Evolutionary conservation across 495 filamentous ascomycete species (phyloP), one percentile per base, ranked within the genome.

Genomic region (Trichodelitschia bisporula): DNA sequence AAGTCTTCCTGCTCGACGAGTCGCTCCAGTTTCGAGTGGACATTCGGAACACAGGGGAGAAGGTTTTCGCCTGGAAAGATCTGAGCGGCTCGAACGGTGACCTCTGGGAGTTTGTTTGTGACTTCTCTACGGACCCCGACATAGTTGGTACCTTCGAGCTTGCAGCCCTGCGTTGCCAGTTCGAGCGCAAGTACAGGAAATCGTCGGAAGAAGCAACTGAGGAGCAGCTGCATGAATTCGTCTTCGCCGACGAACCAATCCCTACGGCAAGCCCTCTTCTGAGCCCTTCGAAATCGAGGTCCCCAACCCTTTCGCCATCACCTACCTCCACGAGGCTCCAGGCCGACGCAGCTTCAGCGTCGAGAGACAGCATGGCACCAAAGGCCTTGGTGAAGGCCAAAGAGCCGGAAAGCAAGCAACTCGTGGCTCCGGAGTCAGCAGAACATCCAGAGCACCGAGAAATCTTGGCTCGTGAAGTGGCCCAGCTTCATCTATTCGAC

Each of bases 81-180:
- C 51, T 93, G 39, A 91, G 79, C 46, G 86, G 86, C 21, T 89
- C 95, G 57, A 57, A 66, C 4, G 84, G 82, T 19, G 86, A 97
- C 47, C 62, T 95, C 10, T 95, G 76, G 56, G 84, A 97, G 49
- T 95, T 95, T 42, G 74, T 95, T 37, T 95, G 84, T 52, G 89
- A 93, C 48, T 45, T 54, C 5, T 64, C 64, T 16, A 66, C 74
- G 18, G 59, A 67, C 20, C 54, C 71, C 4, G 61, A 66, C 10
- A 73, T 79, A 37, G 74, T 83, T 6, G 56, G 70, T 14, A 64
- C 69, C 4, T 95, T 97, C 50, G 75, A 83, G 48, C 59, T 72
- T 18, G 72, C 78, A 23, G 80, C 89, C 11, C 60, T 72, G 20
- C 71, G 92, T 59, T 95, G 89, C 48, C 86, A 97, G 47, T 97